Conservation (phyloP, 225 moss, liverwort and hornwort species). For the Rhytidiadelphus loreus region DNA sequence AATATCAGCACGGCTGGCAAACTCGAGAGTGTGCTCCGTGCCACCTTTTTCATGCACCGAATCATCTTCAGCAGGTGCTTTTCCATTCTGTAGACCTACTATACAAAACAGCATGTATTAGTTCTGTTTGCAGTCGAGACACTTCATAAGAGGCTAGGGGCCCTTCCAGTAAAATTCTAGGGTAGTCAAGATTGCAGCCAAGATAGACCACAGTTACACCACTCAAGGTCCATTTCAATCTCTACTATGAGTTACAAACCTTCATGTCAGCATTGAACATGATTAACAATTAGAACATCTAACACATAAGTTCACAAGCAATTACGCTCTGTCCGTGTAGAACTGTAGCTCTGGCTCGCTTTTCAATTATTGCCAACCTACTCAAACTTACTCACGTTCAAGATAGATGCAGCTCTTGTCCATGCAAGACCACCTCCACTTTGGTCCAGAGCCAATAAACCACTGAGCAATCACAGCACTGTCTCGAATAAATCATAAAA, state of each 20-base stretch:
- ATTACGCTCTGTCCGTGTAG: background rate
- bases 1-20: conserved; percentile 74
- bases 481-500: background rate
- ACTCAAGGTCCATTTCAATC: background rate
- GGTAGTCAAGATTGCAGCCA: background rate
- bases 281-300: background rate
- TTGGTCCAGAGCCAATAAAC: background rate
- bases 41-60: conserved; percentile 63
- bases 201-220: background rate
- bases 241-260: background rate
- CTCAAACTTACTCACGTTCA: background rate
- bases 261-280: background rate
- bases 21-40: conserved; percentile 41
- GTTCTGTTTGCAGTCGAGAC: background rate
- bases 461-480: background rate
- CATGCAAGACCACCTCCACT: background rate
- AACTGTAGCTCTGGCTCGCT: background rate
- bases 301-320: background rate
- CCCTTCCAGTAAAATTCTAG: background rate
- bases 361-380: background rate
- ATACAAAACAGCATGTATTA: background rate
- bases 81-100: conserved; percentile 7
- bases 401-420: background rate
- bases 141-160: background rate
- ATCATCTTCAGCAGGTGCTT: conserved; percentile 6